Evolutionary conservation across 495 filamentous ascomycete species (phyloP).

Genomic region (Xanthoparmelia taractica): DNA sequence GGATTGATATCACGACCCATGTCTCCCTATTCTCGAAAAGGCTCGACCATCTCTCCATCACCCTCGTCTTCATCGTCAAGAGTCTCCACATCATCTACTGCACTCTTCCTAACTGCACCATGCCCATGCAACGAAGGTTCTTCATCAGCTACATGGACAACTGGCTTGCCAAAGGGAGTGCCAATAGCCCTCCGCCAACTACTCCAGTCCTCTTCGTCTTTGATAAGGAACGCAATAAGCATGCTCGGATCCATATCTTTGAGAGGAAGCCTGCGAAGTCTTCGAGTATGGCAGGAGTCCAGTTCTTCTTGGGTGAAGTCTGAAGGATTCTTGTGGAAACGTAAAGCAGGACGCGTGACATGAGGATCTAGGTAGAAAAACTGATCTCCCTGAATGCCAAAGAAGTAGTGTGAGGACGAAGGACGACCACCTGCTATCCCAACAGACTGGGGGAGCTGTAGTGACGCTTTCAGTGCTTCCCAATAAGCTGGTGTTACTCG

Average conservation of each 20-base stretch:
- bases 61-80: conserved; percentile 55
- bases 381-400: conserved; percentile 81
- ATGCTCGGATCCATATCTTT: conserved; percentile 98
- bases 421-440: conserved; percentile 95
- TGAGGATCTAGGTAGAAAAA: conserved; percentile 98
- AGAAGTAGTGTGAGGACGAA: conserved; percentile 91
- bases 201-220: conserved; percentile 72
- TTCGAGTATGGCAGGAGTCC: conserved; percentile 77
- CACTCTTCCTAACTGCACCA: conserved; percentile 55
- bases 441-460: conserved; percentile 82
- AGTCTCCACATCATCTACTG: conserved; percentile 83
- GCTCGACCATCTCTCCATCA: conserved; percentile 24
- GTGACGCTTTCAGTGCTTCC: conserved; percentile 70
- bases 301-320: conserved; percentile 64
- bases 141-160: conserved; percentile 70
- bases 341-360: conserved; percentile 60
- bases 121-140: conserved; percentile 48
- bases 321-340: conserved; percentile 41
- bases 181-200: conserved; percentile 66
- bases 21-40: conserved; percentile 8
- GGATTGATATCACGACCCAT: not conserved
- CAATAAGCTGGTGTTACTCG: conserved; percentile 88
- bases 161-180: conserved; percentile 66
- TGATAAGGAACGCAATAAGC: conserved; percentile 93
- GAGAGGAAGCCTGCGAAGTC: conserved; percentile 72